These are phyloP conservation scores for Diaporthe sp. DNA, from an alignment of 2,329 filamentous ascomycete species.

Conservation along the genomic window DNA sequence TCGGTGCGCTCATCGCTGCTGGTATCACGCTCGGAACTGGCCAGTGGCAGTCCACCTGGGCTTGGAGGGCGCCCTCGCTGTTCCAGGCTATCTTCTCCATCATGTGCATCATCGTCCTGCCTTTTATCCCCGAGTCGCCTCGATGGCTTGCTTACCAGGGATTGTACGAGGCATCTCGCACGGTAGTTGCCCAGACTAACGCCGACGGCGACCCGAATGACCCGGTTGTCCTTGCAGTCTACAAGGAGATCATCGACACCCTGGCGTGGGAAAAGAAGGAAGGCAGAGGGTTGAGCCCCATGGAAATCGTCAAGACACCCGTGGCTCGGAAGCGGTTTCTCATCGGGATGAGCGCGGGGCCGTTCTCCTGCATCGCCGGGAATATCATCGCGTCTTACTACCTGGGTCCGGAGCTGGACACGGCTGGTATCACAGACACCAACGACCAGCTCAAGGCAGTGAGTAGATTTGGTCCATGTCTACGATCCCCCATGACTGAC, in stretches of 20 bases:
- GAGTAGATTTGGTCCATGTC: slow-evolving; percentile 33
- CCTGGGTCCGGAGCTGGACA: slow-evolving; percentile 58
- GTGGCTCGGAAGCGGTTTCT: slow-evolving; percentile 54
- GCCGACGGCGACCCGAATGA: slow-evolving; percentile 58
- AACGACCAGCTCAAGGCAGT: slow-evolving; percentile 59
- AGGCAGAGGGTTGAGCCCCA: slow-evolving; percentile 52
- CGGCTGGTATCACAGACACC: slow-evolving; percentile 60
- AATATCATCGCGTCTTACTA: slow-evolving; percentile 59
- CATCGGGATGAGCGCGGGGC: slow-evolving; percentile 53
- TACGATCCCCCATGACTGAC: slow-evolving; percentile 31
- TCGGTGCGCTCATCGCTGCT: slow-evolving; percentile 61
- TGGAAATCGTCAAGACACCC: slow-evolving; percentile 55
- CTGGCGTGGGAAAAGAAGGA: slow-evolving; percentile 60
- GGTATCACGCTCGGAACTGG: slow-evolving; percentile 61
- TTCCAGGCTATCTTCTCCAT: slow-evolving; percentile 52
- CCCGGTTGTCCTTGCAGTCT: slow-evolving; percentile 55
- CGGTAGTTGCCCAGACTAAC: slow-evolving; percentile 59
- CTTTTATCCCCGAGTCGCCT: slow-evolving; percentile 61
- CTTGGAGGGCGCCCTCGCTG: slow-evolving; percentile 57
- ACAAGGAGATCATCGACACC: slow-evolving; percentile 63
- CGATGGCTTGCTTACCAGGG: slow-evolving; percentile 61
- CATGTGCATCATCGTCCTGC: slow-evolving; percentile 54
- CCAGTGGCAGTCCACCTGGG: slow-evolving; percentile 57
- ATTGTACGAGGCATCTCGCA: slow-evolving; percentile 56
- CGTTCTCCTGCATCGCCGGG: slow-evolving; percentile 52